Evolutionary conservation across 306 rosid species (phyloP).

Genomic region (Vigna trinervia): DNA sequence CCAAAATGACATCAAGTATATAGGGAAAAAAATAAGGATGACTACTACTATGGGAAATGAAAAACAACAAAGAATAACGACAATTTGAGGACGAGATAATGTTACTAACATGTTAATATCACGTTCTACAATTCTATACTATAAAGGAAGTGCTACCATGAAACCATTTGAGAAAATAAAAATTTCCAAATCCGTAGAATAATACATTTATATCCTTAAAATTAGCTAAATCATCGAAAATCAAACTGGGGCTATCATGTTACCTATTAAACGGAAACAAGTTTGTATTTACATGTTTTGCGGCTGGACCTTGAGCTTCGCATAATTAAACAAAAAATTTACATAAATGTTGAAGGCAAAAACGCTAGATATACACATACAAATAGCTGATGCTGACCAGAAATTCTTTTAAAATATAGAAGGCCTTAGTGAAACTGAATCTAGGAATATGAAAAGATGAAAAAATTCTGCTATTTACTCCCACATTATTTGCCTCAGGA

Average conservation of each 20-base stretch:
- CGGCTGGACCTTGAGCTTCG: slow-evolving; percentile 20
- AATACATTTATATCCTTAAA: slow-evolving; percentile 21
- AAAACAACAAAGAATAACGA: not conserved
- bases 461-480: slow-evolving; percentile 4
- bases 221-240: not conserved
- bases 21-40: not conserved
- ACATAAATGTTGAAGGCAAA: slow-evolving; percentile 1
- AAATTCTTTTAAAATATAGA: slow-evolving; percentile 1
- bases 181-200: slow-evolving; percentile 27
- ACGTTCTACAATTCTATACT: not conserved
- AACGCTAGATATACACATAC: not conserved
- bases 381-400: slow-evolving; percentile 20
- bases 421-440: too few species aligned
- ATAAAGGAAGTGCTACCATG: not conserved
- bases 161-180: not conserved
- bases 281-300: slow-evolving; percentile 27
- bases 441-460: too few species aligned
- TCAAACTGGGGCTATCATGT: not conserved
- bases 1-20: not conserved
- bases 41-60: not conserved
- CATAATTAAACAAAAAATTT: not conserved
- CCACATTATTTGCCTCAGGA: not conserved
- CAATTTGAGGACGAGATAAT: not conserved
- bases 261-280: slow-evolving; percentile 6
- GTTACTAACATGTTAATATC: not conserved